Evolutionary conservation across 768 basidiomycete genomes (phyloP).

Genomic region (Pleurotus sapidus): DNA sequence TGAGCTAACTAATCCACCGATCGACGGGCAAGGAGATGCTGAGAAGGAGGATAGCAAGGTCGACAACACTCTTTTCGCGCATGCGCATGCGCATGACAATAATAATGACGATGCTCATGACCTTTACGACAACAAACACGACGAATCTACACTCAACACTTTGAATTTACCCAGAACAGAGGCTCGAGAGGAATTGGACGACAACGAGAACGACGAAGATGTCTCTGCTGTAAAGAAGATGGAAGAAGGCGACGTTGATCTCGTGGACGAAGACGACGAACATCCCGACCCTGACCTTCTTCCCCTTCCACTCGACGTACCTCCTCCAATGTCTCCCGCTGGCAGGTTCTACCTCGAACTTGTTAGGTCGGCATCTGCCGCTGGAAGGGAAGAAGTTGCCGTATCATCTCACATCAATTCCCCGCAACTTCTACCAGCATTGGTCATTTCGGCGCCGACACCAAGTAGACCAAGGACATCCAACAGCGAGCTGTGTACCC

Average conservation of each 20-base stretch:
- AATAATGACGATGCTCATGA: slow-evolving; percentile 14
- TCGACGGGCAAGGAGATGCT: background rate
- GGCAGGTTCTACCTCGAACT: slow-evolving; percentile 10
- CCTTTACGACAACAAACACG: background rate
- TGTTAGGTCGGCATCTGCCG: background rate
- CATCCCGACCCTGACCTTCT: slow-evolving; percentile 41
- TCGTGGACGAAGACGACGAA: no score
- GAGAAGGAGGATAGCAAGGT: background rate
- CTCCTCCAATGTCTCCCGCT: slow-evolving; percentile 13
- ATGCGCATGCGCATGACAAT: background rate
- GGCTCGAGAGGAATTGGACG: no score
- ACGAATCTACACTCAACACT: slow-evolving; percentile 1
- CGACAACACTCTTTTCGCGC: background rate
- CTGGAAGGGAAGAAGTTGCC: background rate
- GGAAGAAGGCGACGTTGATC: no score
- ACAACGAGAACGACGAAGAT: no score
- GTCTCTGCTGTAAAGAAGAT: no score
- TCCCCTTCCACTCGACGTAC: slow-evolving; percentile 28
- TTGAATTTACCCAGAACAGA: background rate
- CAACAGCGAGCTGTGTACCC: slow-evolving; percentile 11
- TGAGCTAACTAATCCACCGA: background rate
- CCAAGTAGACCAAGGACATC: background rate
- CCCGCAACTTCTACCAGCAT: slow-evolving; percentile 1
- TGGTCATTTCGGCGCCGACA: slow-evolving; percentile 5
- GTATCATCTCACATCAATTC: background rate